phyloP scores from a whole-genome alignment of 2,329 filamentous ascomycete species.

The Alternaria consortialis region DNA sequence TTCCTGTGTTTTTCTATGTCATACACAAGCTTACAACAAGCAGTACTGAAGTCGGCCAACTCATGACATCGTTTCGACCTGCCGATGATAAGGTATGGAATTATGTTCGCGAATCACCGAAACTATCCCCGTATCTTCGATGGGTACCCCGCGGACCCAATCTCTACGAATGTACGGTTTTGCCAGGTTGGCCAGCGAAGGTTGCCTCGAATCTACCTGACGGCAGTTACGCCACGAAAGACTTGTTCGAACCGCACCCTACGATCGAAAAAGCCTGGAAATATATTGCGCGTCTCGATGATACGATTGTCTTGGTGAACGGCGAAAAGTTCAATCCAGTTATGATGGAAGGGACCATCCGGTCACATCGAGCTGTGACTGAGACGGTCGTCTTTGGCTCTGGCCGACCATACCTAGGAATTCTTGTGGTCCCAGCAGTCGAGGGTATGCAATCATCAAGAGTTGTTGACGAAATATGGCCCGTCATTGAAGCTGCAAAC shows the following conservation, averaged over 20 bases:
- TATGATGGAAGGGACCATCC: conserved; percentile 62
- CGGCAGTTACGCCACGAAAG: conserved; percentile 43
- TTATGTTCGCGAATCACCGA: conserved; percentile 60
- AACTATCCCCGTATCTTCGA: conserved; percentile 55
- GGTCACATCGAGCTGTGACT: conserved; percentile 61
- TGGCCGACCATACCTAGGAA: conserved; percentile 61
- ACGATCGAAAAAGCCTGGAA: conserved; percentile 57
- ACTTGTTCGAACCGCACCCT: conserved; percentile 58
- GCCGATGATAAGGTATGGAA: conserved; percentile 67
- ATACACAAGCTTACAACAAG: conserved; percentile 2
- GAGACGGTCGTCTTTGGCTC: conserved; percentile 68
- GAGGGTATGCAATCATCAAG: not conserved
- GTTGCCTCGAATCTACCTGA: conserved; percentile 32
- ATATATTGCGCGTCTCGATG: conserved; percentile 57
- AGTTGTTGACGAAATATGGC: conserved; percentile 57
- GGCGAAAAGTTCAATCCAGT: conserved; percentile 62
- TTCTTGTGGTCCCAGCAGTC: conserved; percentile 61
- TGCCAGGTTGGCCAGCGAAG: conserved; percentile 49
- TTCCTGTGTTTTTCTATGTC: no score
- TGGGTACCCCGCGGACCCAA: conserved; percentile 50
- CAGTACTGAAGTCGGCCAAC: conserved; percentile 68
- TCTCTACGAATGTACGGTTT: conserved; percentile 54
- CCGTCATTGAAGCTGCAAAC: conserved; percentile 62
- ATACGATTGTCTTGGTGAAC: conserved; percentile 58
- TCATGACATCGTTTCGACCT: conserved; percentile 69